A percentile compares a stretch with the other conserved stretches of the same genome.
Conservation (phyloP, 495 filamentous ascomycete genomes). For the Neurospora discreta region DNA sequence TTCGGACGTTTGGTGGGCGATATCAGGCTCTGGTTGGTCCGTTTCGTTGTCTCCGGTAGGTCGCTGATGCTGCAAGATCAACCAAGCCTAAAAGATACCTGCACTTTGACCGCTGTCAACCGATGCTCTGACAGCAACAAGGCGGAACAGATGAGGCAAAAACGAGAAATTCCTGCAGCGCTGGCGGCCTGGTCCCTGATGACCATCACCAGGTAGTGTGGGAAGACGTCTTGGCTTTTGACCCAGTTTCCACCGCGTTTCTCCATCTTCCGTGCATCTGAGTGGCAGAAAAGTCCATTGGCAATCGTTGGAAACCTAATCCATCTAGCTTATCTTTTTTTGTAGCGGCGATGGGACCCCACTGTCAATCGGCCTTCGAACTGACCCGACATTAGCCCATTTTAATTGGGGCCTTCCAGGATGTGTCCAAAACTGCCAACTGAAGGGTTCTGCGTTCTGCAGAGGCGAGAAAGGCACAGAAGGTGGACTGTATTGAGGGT, state of each 20-base stretch:
- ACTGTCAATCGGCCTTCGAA: not conserved
- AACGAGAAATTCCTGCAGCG: not conserved
- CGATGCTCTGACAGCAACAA: not conserved
- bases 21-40: not conserved
- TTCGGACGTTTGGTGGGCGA: not conserved
- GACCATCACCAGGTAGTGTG: not conserved
- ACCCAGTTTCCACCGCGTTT: slow-evolving; percentile 1
- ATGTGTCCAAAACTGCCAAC: not conserved
- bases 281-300: not conserved
- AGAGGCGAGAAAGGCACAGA: not conserved
- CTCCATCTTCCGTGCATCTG: not conserved
- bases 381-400: not conserved
- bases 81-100: not conserved
- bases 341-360: not conserved
- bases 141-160: not conserved
- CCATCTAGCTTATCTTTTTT: not conserved
- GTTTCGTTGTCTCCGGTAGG: not conserved
- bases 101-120: not conserved
- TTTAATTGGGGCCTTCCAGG: not conserved
- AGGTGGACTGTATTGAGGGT: not conserved
- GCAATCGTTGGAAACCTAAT: not conserved
- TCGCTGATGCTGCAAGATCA: not conserved
- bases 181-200: slow-evolving; percentile 1
- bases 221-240: not conserved
- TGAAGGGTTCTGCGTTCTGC: not conserved